A percentile compares a stretch with the other conserved stretches of the same genome.
phyloP scores from a whole-genome alignment of 2,329 filamentous ascomycete species.

The Pezicula rhizophila region DNA sequence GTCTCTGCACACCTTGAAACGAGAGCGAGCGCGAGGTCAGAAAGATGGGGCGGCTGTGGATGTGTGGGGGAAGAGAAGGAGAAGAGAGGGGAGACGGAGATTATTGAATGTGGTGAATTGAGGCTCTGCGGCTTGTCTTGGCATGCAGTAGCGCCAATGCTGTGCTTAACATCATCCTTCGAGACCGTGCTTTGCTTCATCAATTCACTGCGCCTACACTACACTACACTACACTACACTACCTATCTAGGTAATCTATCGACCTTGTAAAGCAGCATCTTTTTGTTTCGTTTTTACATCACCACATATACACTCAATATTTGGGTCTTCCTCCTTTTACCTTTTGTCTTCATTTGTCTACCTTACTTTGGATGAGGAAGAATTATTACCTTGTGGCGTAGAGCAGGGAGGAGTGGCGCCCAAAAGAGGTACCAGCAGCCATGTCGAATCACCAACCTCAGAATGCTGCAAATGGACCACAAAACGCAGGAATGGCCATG shows the following conservation, averaged over 20 bases:
- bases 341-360: no score
- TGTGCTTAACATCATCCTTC: slow-evolving; percentile 1
- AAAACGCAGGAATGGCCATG: slow-evolving; percentile 35
- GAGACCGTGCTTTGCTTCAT: neutral
- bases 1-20: no score
- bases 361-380: slow-evolving; percentile 4
- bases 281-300: no score
- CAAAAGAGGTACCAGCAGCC: slow-evolving; percentile 2
- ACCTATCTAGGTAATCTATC: neutral
- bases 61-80: neutral
- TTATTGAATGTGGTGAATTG: slow-evolving; percentile 1
- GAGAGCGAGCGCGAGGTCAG: neutral
- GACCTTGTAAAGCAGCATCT: neutral
- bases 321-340: neutral
- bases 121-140: slow-evolving; percentile 23
- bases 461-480: slow-evolving; percentile 39
- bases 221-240: neutral
- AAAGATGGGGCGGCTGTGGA: neutral
- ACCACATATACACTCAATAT: neutral
- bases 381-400: neutral
- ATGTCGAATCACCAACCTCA: slow-evolving; percentile 36
- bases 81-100: no score
- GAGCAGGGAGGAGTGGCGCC: slow-evolving; percentile 1
- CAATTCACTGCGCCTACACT: neutral
- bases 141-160: slow-evolving; percentile 16